These are phyloP conservation scores for Rhinocladiella mackenziei DNA, from an alignment of 2,329 filamentous ascomycete species.

Conservation along the genomic window DNA sequence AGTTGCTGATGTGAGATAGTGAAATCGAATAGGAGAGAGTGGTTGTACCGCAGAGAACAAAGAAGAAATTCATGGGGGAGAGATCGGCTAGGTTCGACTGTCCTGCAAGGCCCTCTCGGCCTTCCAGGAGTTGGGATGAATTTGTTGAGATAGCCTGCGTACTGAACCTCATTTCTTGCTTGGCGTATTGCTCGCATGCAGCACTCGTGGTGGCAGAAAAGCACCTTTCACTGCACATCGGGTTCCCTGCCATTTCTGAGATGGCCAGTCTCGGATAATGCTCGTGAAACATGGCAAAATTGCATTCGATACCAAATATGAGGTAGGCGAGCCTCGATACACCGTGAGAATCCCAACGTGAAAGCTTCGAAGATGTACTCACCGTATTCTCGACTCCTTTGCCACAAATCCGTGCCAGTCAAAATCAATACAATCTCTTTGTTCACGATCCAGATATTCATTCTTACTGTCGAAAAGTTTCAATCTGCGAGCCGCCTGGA, in stretches of 20 bases:
- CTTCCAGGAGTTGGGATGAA: slow-evolving; percentile 3
- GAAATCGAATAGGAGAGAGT: not conserved
- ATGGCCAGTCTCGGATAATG: slow-evolving; percentile 3
- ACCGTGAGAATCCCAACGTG: not conserved
- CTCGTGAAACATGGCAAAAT: slow-evolving; percentile 7
- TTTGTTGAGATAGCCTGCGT: not conserved
- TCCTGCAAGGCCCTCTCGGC: not conserved
- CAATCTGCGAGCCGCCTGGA: slow-evolving; percentile 1
- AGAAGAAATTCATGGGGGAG: slow-evolving; percentile 5
- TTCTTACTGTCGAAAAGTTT: slow-evolving; percentile 5
- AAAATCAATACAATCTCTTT: slow-evolving; percentile 1
- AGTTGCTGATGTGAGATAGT: not conserved
- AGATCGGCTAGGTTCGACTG: not conserved
- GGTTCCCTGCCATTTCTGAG: slow-evolving; percentile 4
- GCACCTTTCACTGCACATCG: slow-evolving; percentile 5
- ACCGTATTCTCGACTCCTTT: slow-evolving; percentile 6
- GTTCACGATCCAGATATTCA: slow-evolving; percentile 3
- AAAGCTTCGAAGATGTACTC: not conserved
- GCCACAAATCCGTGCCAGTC: slow-evolving; percentile 5
- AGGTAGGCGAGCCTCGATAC: slow-evolving; percentile 6
- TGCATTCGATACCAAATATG: slow-evolving; percentile 7
- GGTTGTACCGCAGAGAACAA: slow-evolving; percentile 2
- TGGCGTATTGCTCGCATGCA: slow-evolving; percentile 5
- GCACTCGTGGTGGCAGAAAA: slow-evolving; percentile 3
- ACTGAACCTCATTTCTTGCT: slow-evolving; percentile 3